Percentiles rank a stretch among this genome's conserved stretches.
These are phyloP conservation scores for Exophiala xenobiotica DNA, from an alignment of 2,329 filamentous ascomycete genomes.

Conservation along the genomic window DNA sequence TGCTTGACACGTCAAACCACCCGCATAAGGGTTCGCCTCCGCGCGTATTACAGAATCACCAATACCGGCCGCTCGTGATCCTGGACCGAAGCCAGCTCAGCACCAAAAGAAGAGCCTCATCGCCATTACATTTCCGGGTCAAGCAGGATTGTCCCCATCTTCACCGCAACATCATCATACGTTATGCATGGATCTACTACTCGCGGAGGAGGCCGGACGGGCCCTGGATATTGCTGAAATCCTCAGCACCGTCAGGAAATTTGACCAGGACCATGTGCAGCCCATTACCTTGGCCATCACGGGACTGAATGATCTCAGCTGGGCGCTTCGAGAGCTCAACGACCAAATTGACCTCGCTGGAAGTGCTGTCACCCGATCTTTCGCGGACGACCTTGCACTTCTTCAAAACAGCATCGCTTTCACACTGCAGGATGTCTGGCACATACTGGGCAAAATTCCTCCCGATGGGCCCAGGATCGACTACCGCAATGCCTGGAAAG, in stretches of 20 bases:
- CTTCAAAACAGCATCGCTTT: slow-evolving; percentile 50
- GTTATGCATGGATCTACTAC: slow-evolving; percentile 38
- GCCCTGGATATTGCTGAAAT: slow-evolving; percentile 55
- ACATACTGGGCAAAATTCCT: slow-evolving; percentile 44
- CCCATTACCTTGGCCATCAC: slow-evolving; percentile 56
- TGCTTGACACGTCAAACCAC: slow-evolving; percentile 31
- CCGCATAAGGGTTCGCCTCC: slow-evolving; percentile 24
- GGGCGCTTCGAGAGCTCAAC: slow-evolving; percentile 50
- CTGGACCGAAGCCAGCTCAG: slow-evolving; percentile 3
- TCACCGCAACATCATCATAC: slow-evolving; percentile 6
- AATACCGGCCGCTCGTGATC: slow-evolving; percentile 9
- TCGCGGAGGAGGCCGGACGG: slow-evolving; percentile 46
- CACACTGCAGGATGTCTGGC: slow-evolving; percentile 53
- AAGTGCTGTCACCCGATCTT: slow-evolving; percentile 40
- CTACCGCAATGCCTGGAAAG: slow-evolving; percentile 53
- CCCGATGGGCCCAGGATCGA: slow-evolving; percentile 33
- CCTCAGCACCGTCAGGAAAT: slow-evolving; percentile 50
- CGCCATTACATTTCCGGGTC: not conserved
- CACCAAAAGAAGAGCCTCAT: slow-evolving; percentile 19
- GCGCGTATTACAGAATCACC: slow-evolving; percentile 22
- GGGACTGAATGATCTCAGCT: slow-evolving; percentile 56
- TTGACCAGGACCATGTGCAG: slow-evolving; percentile 51
- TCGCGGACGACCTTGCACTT: slow-evolving; percentile 48
- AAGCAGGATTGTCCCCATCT: not conserved
- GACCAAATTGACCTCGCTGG: slow-evolving; percentile 39